Base-by-base conservation (phyloP, 257 asterid species). In the Linderniella brevidens region DNA sequence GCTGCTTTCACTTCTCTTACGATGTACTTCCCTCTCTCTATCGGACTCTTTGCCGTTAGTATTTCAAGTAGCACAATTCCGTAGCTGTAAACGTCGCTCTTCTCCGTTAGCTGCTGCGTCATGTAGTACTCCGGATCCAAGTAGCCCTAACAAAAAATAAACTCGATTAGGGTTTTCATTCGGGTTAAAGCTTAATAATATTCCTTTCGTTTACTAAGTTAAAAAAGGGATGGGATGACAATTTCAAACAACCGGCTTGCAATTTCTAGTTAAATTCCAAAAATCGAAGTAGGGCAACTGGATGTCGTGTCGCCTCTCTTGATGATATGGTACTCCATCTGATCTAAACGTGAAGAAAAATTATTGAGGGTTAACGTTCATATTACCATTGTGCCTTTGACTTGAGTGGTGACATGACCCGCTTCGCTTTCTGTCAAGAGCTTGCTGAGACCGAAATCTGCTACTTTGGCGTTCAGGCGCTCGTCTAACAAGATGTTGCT, bases 311-410 rank as follows among this genome's bases (percentile, higher is more conserved):
- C n/a, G n/a, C n/a, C n/a, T n/a, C n/a, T n/a, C n/a, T n/a, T n/a
- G n/a, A n/a, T n/a, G n/a, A n/a, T n/a, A n/a, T n/a, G n/a, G n/a
- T n/a, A n/a, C n/a, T n/a, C n/a, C n/a, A n/a, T n/a, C n/a, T n/a
- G n/a, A n/a, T n/a, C n/a, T n/a, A n/a, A n/a, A n/a, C n/a, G n/a
- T n/a, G n/a, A n/a, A n/a, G n/a, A n/a, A n/a, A n/a, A n/a, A n/a
- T n/a, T n/a, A n/a, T n/a, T n/a, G n/a, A n/a, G n/a, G n/a, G n/a
- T n/a, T n/a, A n/a, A n/a, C n/a, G n/a, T n/a, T n/a, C n/a, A n/a
- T n/a, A n/a, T n/a, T 35, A 84, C 98, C 96, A 78, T 78, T 55
- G 98, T 90, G 64, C 96, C 98, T 73, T 90, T 90, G 35, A 90
- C 96, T 71, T 90, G 94, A 64, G 98, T 90, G 48, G 96, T 80